phyloP scores from a whole-genome alignment of 306 rosid species.

The Lathyrus aphaca region DNA sequence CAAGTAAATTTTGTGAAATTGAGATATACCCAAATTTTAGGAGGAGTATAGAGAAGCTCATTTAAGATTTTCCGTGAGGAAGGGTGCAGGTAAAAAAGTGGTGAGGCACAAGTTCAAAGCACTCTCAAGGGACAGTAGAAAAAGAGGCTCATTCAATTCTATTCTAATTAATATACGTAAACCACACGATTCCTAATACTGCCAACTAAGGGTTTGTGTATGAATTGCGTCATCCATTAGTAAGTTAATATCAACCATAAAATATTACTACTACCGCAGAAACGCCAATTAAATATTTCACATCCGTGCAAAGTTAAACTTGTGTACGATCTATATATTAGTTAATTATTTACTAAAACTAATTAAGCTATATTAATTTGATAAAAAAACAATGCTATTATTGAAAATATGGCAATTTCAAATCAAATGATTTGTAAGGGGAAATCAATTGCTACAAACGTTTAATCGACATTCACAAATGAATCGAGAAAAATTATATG shows the following conservation, averaged over 20 bases:
- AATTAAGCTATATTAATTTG: not conserved
- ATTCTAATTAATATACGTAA: not conserved
- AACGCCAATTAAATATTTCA: not conserved
- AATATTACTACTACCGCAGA: not conserved
- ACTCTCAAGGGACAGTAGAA: not conserved
- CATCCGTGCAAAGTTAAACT: not conserved
- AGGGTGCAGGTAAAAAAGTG: not conserved
- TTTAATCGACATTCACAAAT: not conserved
- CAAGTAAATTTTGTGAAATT: not conserved
- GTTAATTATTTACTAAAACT: not conserved
- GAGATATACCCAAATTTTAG: not conserved
- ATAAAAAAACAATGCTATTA: not conserved
- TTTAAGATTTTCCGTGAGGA: not conserved
- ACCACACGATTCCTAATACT: not conserved
- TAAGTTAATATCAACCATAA: not conserved
- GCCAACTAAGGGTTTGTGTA: not conserved
- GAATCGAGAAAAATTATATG: not conserved
- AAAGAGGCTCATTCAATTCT: conserved; percentile 6
- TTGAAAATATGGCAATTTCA: not conserved
- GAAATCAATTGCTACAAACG: not conserved
- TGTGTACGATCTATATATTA: too few species aligned
- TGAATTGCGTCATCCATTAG: not conserved
- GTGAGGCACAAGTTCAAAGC: conserved; percentile 32
- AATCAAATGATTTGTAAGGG: not conserved
- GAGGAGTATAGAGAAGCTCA: not conserved